Evolutionary conservation across 2,329 filamentous ascomycete genomes (phyloP), one percentile per base, ranked within the genome.

Genomic region (Colletotrichum chlorophyti): DNA sequence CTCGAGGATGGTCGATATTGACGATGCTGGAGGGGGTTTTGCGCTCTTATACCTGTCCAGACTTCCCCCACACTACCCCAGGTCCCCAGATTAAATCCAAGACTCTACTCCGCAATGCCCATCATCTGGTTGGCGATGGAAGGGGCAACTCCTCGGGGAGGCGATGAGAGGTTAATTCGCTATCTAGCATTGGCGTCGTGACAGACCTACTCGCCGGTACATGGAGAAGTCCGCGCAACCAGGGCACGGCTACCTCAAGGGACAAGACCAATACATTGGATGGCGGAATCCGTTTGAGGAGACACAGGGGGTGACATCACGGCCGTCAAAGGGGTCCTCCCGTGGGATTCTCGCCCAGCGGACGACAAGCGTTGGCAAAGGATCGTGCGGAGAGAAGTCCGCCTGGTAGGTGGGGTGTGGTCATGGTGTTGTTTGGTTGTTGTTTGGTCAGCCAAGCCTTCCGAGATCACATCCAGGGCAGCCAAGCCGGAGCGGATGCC

Each of bases 341-440:
- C 46, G 53, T 57, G 4, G 17, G 19, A 45, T 57, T 57, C 29
- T 51, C 38, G 38, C 46, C 46, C 37, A 57, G 53, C 12, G 24
- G 37, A n/a, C 15, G 9, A 19, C 53, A 51, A 57, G 53, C 48
- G 31, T 57, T 51, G 53, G 53, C 53, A 57, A 19, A 51, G 29
- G 46, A 27, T 24, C 14, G 26, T 45, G 38, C 43, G 53, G 53
- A 43, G 21, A 51, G 37, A 10, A 17, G 4, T 17, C 4, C 11
- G 19, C 24, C 45, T 19, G 31, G 21, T 24, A 10, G 31, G 23
- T 23, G 38, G 27, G 23, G 14, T 37, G 41, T 31, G 26, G 15
- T 2, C 35, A 37, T 23, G 15, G n/a, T 29, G 3, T 42, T 42
- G n/a, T 26, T 42, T 50, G 45, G 37, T n/a, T 43, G 37, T 51